phyloP scores from a whole-genome alignment of 768 basidiomycete genomes.

The Tricholoma saponaceum region DNA sequence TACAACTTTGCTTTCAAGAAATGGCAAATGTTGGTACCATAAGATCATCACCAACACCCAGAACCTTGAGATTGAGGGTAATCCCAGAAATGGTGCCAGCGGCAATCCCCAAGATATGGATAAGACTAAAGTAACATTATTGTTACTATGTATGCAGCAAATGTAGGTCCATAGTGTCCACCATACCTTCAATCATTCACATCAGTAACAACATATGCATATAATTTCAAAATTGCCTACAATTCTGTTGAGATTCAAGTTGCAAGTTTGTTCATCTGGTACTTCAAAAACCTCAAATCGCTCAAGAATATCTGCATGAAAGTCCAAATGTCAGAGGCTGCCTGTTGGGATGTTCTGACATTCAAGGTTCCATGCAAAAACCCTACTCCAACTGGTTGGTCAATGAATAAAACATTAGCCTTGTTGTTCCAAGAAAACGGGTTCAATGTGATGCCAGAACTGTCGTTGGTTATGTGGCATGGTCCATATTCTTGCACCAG shows the following conservation, averaged over 20 bases:
- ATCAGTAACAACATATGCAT: not conserved
- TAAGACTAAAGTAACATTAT: constrained; percentile 43
- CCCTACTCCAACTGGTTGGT: constrained; percentile 60
- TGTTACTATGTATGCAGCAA: constrained; percentile 40
- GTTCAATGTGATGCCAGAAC: constrained; percentile 42
- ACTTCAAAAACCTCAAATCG: no score
- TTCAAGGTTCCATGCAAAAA: constrained; percentile 52
- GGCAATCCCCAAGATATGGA: constrained; percentile 54
- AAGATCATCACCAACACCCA: constrained; percentile 62
- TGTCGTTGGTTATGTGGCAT: constrained; percentile 59
- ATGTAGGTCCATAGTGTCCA: constrained; percentile 67
- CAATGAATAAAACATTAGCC: constrained; percentile 56
- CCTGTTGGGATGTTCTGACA: constrained; percentile 48
- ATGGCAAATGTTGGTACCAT: constrained; percentile 36
- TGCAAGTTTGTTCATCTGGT: no score
- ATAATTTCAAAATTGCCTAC: constrained; percentile 22
- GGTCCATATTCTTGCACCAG: constrained; percentile 77
- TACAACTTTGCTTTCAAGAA: not conserved
- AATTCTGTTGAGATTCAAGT: no score
- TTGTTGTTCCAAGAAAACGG: constrained; percentile 57
- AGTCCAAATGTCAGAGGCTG: constrained; percentile 55
- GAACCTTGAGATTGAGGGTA: constrained; percentile 51
- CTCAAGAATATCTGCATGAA: constrained; percentile 62
- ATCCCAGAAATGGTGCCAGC: constrained; percentile 40
- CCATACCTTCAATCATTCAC: constrained; percentile 45